Evolutionary conservation across 345 rosid genomes (phyloP).

Genomic region (Arabidopsis thaliana): DNA sequence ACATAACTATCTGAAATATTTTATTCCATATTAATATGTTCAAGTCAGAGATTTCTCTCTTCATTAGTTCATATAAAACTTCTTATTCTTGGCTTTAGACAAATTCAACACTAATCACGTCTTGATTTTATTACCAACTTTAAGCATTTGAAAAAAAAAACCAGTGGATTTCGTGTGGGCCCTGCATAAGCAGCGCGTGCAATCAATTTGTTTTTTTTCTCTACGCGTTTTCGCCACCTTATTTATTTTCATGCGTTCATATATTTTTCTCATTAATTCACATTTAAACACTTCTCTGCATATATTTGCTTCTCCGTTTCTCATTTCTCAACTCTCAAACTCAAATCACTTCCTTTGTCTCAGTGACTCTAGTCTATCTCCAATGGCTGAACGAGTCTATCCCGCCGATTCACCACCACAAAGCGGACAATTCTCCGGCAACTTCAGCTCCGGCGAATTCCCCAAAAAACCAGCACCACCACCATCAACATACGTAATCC

Average conservation of each 20-base stretch:
- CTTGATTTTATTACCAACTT: slow-evolving; percentile 18
- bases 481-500: slow-evolving; percentile 77
- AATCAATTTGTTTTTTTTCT: background rate
- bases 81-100: background rate
- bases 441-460: slow-evolving; percentile 48
- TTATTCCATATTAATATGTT: background rate
- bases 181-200: slow-evolving; percentile 24
- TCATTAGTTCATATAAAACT: background rate
- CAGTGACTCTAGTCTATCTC: background rate
- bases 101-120: slow-evolving; percentile 29
- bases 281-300: slow-evolving; percentile 26
- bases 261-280: background rate
- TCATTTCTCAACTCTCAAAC: background rate
- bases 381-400: slow-evolving; percentile 48
- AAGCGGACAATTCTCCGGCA: slow-evolving; percentile 46
- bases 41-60: background rate
- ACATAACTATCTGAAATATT: background rate
- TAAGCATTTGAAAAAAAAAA: background rate
- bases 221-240: slow-evolving; percentile 27
- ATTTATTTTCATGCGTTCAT: slow-evolving; percentile 1
- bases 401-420: slow-evolving; percentile 45
- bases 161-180: slow-evolving; percentile 17
- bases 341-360: slow-evolving; percentile 1
- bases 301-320: slow-evolving; percentile 14
- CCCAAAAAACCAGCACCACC: slow-evolving; percentile 53